Evolutionary conservation across 352 stramenopile species (phyloP), one percentile per base, ranked within the genome.

Genomic region (Phytophthora pseudosyringae): DNA sequence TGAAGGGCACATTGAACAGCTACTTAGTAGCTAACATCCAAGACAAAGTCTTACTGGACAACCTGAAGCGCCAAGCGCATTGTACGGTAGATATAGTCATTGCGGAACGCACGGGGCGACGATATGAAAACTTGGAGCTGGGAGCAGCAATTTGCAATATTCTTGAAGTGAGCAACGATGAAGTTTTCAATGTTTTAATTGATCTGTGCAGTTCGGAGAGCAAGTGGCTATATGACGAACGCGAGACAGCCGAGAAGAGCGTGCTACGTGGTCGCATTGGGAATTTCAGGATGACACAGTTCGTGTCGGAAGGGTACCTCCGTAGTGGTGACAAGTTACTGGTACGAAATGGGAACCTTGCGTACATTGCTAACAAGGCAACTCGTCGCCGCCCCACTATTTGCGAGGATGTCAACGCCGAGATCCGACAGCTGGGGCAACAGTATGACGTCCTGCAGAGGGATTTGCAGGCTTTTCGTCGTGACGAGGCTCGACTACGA

Each of bases 131-230:
- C 43, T 44, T 93, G 38, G 72, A 75, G 1, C 3, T 90, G 0
- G 58, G 80, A 3, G 74, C 78, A 26, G 81, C 83, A 15, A 88
- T 93, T 40, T 86, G 77, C 58, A 91, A 89, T 49, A 73, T 91
- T 18, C 36, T 93, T 2, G 70, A 89, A 45, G 74, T 93, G 15
- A 79, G 66, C 21, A 43, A 93, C 36, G 71, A 86, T 51, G 74
- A 93, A 32, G 85, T 91, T 8, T 93, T 91, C 46, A 93, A 93
- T 48, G 81, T 78, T 29, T 50, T 93, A 1, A 59, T 93, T 1
- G 83, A 93, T 57, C 72, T 89, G 4, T 88, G 81, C 56, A 89
- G 66, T 39, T 87, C 71, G 0, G 85, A 93, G 52, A 81, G 74
- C 57, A 91, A 91, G 51, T 29, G 89, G 38, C 59, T 91, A 7